phyloP scores from a whole-genome alignment of 331 rosid genomes.

The Malus hybrid region DNA sequence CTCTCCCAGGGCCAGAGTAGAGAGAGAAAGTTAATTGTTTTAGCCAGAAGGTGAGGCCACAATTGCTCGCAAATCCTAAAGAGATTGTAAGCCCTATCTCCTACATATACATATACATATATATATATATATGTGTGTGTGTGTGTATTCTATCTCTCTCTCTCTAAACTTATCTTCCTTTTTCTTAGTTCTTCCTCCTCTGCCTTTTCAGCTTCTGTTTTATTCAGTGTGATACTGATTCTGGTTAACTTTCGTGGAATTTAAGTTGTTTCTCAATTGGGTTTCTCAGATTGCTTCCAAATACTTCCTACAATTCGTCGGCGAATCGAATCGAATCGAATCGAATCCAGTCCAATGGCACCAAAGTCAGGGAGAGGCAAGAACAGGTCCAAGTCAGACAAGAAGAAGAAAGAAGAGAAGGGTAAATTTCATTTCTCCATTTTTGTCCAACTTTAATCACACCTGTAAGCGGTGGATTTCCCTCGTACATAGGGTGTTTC shows the following conservation, averaged over 20 bases:
- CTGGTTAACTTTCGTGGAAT: neutral
- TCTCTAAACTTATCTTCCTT: neutral
- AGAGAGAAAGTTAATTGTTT: slow-evolving; percentile 8
- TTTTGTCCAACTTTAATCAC: no score
- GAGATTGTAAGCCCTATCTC: slow-evolving; percentile 51
- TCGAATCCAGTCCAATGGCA: slow-evolving; percentile 40
- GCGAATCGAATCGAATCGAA: neutral
- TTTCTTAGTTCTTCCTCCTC: neutral
- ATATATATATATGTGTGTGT: no score
- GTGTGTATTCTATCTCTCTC: no score
- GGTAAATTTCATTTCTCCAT: slow-evolving; percentile 24
- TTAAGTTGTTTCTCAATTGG: neutral
- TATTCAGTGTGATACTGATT: neutral
- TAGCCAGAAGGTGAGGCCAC: slow-evolving; percentile 81
- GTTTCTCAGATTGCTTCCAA: slow-evolving; percentile 3
- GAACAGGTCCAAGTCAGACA: slow-evolving; percentile 64
- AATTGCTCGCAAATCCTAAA: slow-evolving; percentile 57
- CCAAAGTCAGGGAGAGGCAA: slow-evolving; percentile 79
- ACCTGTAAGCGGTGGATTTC: no score
- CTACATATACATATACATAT: no score
- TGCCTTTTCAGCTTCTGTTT: neutral
- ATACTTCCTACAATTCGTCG: neutral
- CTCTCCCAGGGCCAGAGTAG: neutral
- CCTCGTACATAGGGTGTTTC: no score
- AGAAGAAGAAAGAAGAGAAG: slow-evolving; percentile 90